Conservation (phyloP, 495 filamentous ascomycete species). For the Aspergillus homomorphus region DNA sequence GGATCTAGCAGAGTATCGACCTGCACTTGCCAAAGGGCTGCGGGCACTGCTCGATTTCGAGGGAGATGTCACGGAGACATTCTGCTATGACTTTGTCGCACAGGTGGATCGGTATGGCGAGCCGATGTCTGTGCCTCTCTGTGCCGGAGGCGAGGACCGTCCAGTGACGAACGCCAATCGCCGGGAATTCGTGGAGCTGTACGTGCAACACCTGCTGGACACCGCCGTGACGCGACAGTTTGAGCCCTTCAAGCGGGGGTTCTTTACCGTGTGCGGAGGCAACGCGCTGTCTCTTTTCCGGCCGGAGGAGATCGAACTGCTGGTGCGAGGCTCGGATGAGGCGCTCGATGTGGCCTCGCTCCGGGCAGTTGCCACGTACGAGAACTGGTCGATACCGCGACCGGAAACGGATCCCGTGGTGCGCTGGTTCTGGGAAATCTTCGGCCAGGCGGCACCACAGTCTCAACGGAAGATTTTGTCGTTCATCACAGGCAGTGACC, state of each 20-base stretch:
- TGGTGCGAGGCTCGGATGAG: conserved; percentile 87
- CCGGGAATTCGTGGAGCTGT: conserved; percentile 84
- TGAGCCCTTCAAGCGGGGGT: conserved; percentile 92
- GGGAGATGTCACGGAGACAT: conserved; percentile 78
- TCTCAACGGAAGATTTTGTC: conserved; percentile 76
- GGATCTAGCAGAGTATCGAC: conserved; percentile 82
- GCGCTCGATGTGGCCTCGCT: conserved; percentile 74
- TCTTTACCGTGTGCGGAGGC: conserved; percentile 88
- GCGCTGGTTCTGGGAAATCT: conserved; percentile 87
- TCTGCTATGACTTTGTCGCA: conserved; percentile 80
- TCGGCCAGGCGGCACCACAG: conserved; percentile 58
- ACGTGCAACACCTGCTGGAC: conserved; percentile 79
- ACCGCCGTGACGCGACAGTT: conserved; percentile 77
- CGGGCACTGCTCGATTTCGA: conserved; percentile 76
- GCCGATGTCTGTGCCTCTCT: conserved; percentile 62
- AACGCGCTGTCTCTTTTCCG: conserved; percentile 87
- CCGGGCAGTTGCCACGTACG: conserved; percentile 75
- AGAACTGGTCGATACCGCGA: conserved; percentile 61
- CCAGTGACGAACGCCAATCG: conserved; percentile 84
- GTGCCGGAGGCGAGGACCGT: conserved; percentile 66
- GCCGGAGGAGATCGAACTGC: conserved; percentile 91
- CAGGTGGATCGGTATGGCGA: conserved; percentile 77
- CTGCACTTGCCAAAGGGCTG: conserved; percentile 72
- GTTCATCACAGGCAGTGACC: conserved; percentile 92
- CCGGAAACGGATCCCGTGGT: conserved; percentile 63